Evolutionary conservation across 345 rosid genomes (phyloP).

Genomic region (Populus tremula): DNA sequence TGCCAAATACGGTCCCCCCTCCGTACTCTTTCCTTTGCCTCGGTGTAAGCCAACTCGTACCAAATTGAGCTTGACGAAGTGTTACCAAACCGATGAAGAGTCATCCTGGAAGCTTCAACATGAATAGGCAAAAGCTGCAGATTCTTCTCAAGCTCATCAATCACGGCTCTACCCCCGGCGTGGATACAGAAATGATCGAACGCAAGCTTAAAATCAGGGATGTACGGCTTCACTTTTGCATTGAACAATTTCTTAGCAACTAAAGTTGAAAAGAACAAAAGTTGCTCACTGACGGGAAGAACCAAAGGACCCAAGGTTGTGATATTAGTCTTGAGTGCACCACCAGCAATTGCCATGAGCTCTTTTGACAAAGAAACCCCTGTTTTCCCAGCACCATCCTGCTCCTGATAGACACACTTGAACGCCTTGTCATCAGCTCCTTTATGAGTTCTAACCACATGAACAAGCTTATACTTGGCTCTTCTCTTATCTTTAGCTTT

Average conservation of each 20-base stretch:
- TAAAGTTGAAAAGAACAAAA: slow-evolving; percentile 69
- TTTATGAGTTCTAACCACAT: slow-evolving; percentile 86
- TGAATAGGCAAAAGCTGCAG: slow-evolving; percentile 66
- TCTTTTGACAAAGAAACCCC: slow-evolving; percentile 90
- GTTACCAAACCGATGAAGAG: slow-evolving; percentile 85
- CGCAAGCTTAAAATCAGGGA: slow-evolving; percentile 91
- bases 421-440: slow-evolving; percentile 87
- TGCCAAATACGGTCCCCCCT: slow-evolving; percentile 89
- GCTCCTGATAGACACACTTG: slow-evolving; percentile 81
- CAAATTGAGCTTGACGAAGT: slow-evolving; percentile 90
- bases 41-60: slow-evolving; percentile 83
- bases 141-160: slow-evolving; percentile 94
- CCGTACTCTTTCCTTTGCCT: slow-evolving; percentile 75
- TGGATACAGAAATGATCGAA: slow-evolving; percentile 90
- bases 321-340: slow-evolving; percentile 77
- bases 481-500: slow-evolving; percentile 46
- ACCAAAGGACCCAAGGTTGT: slow-evolving; percentile 91
- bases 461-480: slow-evolving; percentile 81
- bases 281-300: slow-evolving; percentile 84
- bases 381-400: slow-evolving; percentile 69
- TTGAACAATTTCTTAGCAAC: slow-evolving; percentile 62
- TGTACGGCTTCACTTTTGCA: slow-evolving; percentile 69
- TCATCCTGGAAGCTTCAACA: slow-evolving; percentile 85
- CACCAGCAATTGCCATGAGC: slow-evolving; percentile 87
- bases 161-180: slow-evolving; percentile 88